Evolutionary conservation across 257 asterid species (phyloP).

Genomic region (Cynanchum wilfordii): DNA sequence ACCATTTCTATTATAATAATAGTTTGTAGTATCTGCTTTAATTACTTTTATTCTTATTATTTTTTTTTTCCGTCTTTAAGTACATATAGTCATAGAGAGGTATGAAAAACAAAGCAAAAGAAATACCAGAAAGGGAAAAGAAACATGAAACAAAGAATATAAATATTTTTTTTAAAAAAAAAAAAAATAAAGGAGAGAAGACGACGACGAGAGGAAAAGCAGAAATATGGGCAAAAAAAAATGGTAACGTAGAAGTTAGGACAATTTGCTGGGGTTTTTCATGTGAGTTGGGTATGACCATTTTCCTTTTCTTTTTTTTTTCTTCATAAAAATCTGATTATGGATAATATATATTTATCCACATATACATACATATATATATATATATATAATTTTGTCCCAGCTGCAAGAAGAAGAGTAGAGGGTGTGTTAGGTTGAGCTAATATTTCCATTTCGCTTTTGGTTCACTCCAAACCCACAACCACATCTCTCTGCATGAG

Average conservation of each 20-base stretch:
- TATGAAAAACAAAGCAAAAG: neutral
- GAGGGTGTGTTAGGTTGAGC: slow-evolving; percentile 32
- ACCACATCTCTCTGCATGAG: neutral
- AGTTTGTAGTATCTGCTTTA: no score
- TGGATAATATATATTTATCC: neutral
- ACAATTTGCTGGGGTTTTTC: slow-evolving; percentile 8
- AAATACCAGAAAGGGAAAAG: neutral
- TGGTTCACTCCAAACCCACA: neutral
- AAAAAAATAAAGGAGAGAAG: neutral
- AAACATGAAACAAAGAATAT: neutral
- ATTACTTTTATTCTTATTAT: no score
- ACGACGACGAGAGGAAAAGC: neutral
- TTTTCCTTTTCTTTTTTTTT: slow-evolving; percentile 2
- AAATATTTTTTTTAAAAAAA: neutral
- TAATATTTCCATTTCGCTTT: slow-evolving; percentile 14
- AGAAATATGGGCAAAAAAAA: neutral
- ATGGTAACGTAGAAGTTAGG: slow-evolving; percentile 12
- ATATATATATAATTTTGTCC: no score
- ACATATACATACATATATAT: neutral
- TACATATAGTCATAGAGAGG: no score
- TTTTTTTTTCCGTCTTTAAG: no score
- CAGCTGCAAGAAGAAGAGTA: neutral
- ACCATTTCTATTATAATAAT: no score
- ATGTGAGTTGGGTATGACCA: slow-evolving; percentile 27
- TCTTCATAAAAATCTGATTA: neutral